Evolutionary conservation across 768 basidiomycete genomes (phyloP), one percentile per base, ranked within the genome.

Genomic region (Suillus luteus): DNA sequence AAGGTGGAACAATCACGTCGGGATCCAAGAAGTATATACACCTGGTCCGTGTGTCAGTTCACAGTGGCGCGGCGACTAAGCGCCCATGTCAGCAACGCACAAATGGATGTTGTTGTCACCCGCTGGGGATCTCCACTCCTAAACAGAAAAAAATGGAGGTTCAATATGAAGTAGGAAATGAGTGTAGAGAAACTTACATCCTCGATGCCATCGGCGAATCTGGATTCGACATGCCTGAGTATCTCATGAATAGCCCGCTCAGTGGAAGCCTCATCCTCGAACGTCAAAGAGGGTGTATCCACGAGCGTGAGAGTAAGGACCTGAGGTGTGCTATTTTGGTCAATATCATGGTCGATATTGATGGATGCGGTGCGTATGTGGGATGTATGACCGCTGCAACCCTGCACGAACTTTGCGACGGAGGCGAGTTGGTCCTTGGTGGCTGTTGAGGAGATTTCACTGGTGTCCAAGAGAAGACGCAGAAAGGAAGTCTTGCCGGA

Each of bases 1-100:
- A 81, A 40, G 88, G 89, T 62, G 90, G 90, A 64, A 91, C 82
- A 69, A 93, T 91, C 74, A 82, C 73, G 80, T 91, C 90, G 61
- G 92, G 92, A 82, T 93, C 90, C 77, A 94, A 80, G 78, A 94
- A 91, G 79, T 94, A 94, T 64, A 94, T 86, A 71, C 92, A 93
- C 64, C 92, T 93, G 77, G 62, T 67, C 59, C 68, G 64, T 38
- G 55, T 68, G 65, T 70, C 49, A 71, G 71, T 64, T 37, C 44
- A 60, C 55, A 63, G 67, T 44, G 70, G 62, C 57, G 61, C 55
- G 66, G 57, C 46, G 33, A 19, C 33, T 69, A 68, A 66, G 65
- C 64, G 83, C 85, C 69, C 72, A 55, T 61, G 65, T 62, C 60
- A 69, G 60, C 61, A 58, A 81, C 84, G 67, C 73, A 93, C 90